These are phyloP conservation scores for Wickerhamomyces pijperi DNA, from an alignment of 805 yeast genomes.

Conservation along the genomic window DNA sequence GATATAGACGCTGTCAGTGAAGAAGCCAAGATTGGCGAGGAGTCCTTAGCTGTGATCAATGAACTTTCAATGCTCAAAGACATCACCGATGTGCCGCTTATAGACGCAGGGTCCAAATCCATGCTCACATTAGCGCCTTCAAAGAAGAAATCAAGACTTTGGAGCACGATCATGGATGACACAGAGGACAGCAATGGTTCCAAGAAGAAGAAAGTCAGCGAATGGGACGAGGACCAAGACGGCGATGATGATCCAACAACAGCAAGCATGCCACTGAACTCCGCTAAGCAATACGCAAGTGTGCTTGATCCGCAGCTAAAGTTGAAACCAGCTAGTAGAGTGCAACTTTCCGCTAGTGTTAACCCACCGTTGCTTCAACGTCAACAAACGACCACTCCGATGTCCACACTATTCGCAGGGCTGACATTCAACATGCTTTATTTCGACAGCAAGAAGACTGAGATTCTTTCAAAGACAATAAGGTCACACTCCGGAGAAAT, in stretches of 20 bases:
- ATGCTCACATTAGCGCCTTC: neutral
- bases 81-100: neutral
- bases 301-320: neutral
- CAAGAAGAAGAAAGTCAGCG: slow-evolving; percentile 3
- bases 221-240: slow-evolving; percentile 13
- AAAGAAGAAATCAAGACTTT: slow-evolving; percentile 22
- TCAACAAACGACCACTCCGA: neutral
- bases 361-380: neutral
- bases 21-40: slow-evolving; percentile 16
- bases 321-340: neutral
- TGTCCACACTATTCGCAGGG: slow-evolving; percentile 27
- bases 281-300: too few relatives aligned
- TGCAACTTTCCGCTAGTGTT: too few relatives aligned
- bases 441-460: slow-evolving; percentile 26
- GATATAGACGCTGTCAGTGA: slow-evolving; percentile 14
- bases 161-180: slow-evolving; percentile 28
- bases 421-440: slow-evolving; percentile 31
- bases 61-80: slow-evolving; percentile 2
- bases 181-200: slow-evolving; percentile 1
- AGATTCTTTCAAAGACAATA: slow-evolving; percentile 30
- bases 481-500: slow-evolving; percentile 33
- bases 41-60: slow-evolving; percentile 20
- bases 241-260: slow-evolving; percentile 6
- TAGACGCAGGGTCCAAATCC: neutral
- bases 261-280: too few relatives aligned